These are phyloP conservation scores for Trichoderma virens DNA, from an alignment of 495 filamentous ascomycete genomes.

Conservation along the genomic window DNA sequence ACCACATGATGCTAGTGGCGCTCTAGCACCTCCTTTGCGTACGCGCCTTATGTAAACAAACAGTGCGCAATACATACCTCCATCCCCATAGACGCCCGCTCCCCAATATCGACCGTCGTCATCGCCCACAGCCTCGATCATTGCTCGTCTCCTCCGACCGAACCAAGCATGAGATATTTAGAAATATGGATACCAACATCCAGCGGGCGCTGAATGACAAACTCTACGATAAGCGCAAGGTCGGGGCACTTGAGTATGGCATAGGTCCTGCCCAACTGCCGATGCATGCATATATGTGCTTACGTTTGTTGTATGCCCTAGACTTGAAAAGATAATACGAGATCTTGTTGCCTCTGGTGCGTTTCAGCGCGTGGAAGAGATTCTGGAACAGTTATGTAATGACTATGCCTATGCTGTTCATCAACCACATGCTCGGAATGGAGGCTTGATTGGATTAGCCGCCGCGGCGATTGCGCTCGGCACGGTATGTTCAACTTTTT, in stretches of 20 bases:
- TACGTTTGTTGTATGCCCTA: conserved; percentile 23
- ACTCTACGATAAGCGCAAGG: conserved; percentile 95
- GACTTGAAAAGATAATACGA: conserved; percentile 84
- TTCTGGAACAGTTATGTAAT: conserved; percentile 92
- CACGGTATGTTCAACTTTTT: conserved; percentile 51
- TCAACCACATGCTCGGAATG: conserved; percentile 94
- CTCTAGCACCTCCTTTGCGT: too few relatives aligned
- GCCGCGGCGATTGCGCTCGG: conserved; percentile 95
- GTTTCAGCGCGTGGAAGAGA: conserved; percentile 67
- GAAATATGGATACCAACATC: conserved; percentile 74
- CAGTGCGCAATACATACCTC: too few relatives aligned
- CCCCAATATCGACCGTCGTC: neutral
- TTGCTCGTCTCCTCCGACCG: neutral
- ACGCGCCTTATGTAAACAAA: too few relatives aligned
- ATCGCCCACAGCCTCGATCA: neutral
- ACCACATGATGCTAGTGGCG: too few relatives aligned
- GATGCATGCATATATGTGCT: neutral
- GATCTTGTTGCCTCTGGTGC: conserved; percentile 72
- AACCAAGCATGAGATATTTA: neutral
- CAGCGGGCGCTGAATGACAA: conserved; percentile 93
- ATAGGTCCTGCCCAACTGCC: neutral
- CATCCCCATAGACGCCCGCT: neutral
- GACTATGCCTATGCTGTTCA: conserved; percentile 97
- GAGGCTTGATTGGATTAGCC: conserved; percentile 91
- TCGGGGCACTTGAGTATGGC: conserved; percentile 89